Evolutionary conservation across 495 filamentous ascomycete species (phyloP), one percentile per base, ranked within the genome.

Genomic region (Aspergillus bertholletiae): DNA sequence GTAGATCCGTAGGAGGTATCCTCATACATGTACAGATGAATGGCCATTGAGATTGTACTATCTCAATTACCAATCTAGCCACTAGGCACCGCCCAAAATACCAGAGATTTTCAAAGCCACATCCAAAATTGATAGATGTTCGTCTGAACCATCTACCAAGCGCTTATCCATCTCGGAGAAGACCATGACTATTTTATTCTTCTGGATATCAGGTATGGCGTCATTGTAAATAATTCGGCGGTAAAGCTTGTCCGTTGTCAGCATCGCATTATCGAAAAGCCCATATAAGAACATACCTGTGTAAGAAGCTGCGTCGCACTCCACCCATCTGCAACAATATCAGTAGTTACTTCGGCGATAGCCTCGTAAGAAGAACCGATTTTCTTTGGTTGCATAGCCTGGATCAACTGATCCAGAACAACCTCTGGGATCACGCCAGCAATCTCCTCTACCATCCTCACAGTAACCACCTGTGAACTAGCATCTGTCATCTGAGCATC

Each of bases 301-400:
- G 79, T 67, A 43, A 97, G 76, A 18, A 95, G 77, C 74, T 97
- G 94, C 17, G 86, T 85, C n/a, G 93, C 94, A 73, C 90, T 96
- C 95, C 94, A 99, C 21, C 94, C 94, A 74, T 99, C 94, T 13
- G 94, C 93, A 54, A 97, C 87, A 78, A 97, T 84, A 65, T 95
- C 87, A 61, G 88, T 87, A 7, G 97, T 85, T 18, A 88, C 84
- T 60, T 82, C 86, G 0, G 89, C 81, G 11, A 99, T 79, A 32
- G 82, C 79, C 53, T 84, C 82, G 64, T 93, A 97, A 1, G 83
- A 78, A 13, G 84, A 82, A 0, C 80, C 81, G 48, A 71, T 69
- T 27, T 78, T 79, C 58, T 74, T 82, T 9, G 90, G 89, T 64
- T 89, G 86, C 80, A 97, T 90, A 27, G 91, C 89, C 55, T 85